phyloP scores from a whole-genome alignment of 768 basidiomycete species.

The Phlegmacium glaucopus region DNA sequence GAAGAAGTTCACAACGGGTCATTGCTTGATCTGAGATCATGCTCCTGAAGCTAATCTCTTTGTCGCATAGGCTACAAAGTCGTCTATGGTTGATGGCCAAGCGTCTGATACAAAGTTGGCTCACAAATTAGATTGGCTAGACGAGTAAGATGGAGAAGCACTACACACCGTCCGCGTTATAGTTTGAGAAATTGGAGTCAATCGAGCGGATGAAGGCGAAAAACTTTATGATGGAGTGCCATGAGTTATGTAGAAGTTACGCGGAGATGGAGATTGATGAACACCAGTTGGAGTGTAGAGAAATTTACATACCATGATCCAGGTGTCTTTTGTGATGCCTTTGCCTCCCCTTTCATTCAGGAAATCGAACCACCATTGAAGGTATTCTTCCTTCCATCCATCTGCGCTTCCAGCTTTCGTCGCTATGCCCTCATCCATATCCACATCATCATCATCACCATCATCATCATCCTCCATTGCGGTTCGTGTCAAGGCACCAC shows the following conservation, averaged over 20 bases:
- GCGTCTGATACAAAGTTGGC: slow-evolving; percentile 45
- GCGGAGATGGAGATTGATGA: neutral
- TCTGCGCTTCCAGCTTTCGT: slow-evolving; percentile 22
- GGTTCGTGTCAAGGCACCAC: slow-evolving; percentile 56
- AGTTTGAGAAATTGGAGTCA: slow-evolving; percentile 67
- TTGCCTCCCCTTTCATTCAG: slow-evolving; percentile 60
- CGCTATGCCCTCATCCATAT: slow-evolving; percentile 30
- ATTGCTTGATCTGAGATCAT: neutral
- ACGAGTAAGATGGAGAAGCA: neutral
- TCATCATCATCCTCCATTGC: slow-evolving; percentile 29
- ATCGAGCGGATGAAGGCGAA: slow-evolving; percentile 74
- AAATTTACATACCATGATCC: slow-evolving; percentile 67
- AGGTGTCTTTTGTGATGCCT: slow-evolving; percentile 86
- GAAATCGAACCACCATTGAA: slow-evolving; percentile 79
- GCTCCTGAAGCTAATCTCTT: slow-evolving; percentile 23
- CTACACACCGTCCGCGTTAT: slow-evolving; percentile 69
- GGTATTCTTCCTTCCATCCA: slow-evolving; percentile 64
- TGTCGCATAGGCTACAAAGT: slow-evolving; percentile 71
- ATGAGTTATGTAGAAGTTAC: neutral
- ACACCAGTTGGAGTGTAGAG: neutral
- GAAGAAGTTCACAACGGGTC: neutral
- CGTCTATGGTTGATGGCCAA: slow-evolving; percentile 87
- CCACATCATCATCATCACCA: slow-evolving; percentile 36
- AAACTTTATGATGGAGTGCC: slow-evolving; percentile 45
- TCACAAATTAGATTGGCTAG: slow-evolving; percentile 2